Base-by-base conservation (phyloP, 805 yeast species). In the Saccharomycopsis sp. region DNA sequence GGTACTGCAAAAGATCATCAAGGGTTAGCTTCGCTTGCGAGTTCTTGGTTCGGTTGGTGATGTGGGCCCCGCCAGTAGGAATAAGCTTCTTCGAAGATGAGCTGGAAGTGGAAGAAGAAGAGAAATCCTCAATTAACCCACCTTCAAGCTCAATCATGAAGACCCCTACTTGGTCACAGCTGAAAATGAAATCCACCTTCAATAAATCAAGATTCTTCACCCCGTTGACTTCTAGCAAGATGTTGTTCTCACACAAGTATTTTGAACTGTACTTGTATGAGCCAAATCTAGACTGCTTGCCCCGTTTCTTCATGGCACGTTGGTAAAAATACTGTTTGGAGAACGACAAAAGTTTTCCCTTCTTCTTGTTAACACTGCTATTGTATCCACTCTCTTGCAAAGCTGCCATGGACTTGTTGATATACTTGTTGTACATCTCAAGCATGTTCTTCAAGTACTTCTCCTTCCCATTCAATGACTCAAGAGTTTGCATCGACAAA, bases 311-410 rank as follows among this genome's bases (percentile, higher is more conserved):
- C 50, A 83, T 61, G 49, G 77, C 83, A 22, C 87, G 62, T 55
- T 77, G 81, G 54, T 81, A 80, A 61, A 80, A 80, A 57, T 77
- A 80, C 51, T 83, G 89, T 54, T 74, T 83, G 39, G 80, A 76
- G 65, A 80, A 82, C 22, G 66, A 72, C 4, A 41, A 33, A 2
- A 44, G 10, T 20, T 38, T 35, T 35, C 34, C 32, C 31, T 37
- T 44, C 31, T 22, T 49, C 15, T 38, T 42, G 20, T 47, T 53
- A 46, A 58, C 60, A 48, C 53, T 56, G 5, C 60, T 49, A n/a
- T n/a, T n/a, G n/a, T n/a, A n/a, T n/a, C n/a, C n/a, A n/a, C n/a
- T n/a, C n/a, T n/a, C n/a, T 46, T 67, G 72, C 29, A 68, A 52
- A 1, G 68, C 59, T 10, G 56, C 48, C 67, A 67, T 60, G 0